A percentile compares a stretch with the other conserved stretches of the same genome.
Conservation (phyloP, 495 filamentous ascomycete genomes). For the Aspergillus egyptiacus region DNA sequence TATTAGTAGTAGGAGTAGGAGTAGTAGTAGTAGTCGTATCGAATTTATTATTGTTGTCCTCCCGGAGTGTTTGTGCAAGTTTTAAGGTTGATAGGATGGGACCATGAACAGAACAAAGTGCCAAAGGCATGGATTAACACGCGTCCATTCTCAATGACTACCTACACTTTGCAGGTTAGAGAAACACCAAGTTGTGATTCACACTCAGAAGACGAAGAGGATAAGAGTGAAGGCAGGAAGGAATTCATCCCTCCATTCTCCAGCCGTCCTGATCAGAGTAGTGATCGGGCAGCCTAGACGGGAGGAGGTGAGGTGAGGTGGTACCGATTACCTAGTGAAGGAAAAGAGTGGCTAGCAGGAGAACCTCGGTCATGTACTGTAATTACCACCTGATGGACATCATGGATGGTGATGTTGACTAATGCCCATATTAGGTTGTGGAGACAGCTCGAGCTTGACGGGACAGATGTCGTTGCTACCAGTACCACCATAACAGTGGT, state of each 20-base stretch:
- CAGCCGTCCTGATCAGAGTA: no score
- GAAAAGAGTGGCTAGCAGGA: no score
- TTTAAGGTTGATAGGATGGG: constrained; percentile 4
- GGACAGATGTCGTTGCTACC: constrained; percentile 7
- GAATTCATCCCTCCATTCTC: constrained; percentile 16
- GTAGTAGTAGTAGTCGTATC: constrained; percentile 4
- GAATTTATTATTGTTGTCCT: not conserved
- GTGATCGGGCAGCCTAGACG: no score
- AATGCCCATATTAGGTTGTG: constrained; percentile 11
- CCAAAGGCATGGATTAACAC: constrained; percentile 36
- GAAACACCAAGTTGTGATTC: not conserved
- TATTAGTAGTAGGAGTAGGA: no score
- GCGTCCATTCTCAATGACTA: constrained; percentile 37
- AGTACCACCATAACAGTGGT: not conserved
- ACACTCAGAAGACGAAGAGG: not conserved
- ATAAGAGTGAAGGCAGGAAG: not conserved
- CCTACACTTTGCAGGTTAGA: no score
- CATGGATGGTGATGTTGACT: no score
- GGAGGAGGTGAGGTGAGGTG: no score
- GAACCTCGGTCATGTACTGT: constrained; percentile 21
- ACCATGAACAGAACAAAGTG: constrained; percentile 6
- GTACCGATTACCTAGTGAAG: not conserved
- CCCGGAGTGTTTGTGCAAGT: not conserved
- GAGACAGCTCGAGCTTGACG: constrained; percentile 4
- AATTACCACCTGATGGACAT: constrained; percentile 5